Base-by-base conservation (phyloP, 176 grass and related monocot species). In the Musa schizocarpa region DNA sequence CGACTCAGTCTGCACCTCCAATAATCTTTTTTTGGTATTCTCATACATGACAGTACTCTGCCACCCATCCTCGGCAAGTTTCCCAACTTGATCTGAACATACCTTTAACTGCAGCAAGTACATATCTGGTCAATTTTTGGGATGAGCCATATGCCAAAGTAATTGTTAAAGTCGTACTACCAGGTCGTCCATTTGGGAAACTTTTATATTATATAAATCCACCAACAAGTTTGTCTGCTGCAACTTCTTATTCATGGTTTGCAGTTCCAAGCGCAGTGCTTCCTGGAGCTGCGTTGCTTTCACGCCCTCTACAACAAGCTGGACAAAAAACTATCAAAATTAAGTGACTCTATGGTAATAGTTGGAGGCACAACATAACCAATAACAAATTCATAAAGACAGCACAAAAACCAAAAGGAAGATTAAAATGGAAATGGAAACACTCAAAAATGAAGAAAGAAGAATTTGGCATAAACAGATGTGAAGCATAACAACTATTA, bases 221-320 rank as follows among this genome's bases (percentile, higher is more conserved):
- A 95, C 80, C 62, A 92, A 72, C 53, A 11, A 73, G 63, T 76
- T 89, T 69, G 79, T 76, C 68, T 89, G 78, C 54, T 83, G 86
- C 65, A 95, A 70, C 77, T 95, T 92, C 71, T 74, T 85, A 55
- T 74, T 76, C 81, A 91, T 84, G 52, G 77, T 77, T 58, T 53
- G 27, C 65, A 92, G 75, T 50, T 86, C 88, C 63, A 74, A 80
- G 63, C 63, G 78, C 74, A 99, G 74, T 50, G 76, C 79, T 78
- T 92, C 83, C 13, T 87, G 81, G 13, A 68, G 72, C 61, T 88
- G 86, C 77, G 81, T 88, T 71, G 79, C 86, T 89, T 81, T 88
- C 20, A 94, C 58, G 24, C 88, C 87, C 50, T 92, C 86, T 81
- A 92, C 89, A 77, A 95, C 88, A 67, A 99, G 82, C 96, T 99